Base-by-base conservation (phyloP, 345 rosid species). In the Cochlearia excelsa region DNA sequence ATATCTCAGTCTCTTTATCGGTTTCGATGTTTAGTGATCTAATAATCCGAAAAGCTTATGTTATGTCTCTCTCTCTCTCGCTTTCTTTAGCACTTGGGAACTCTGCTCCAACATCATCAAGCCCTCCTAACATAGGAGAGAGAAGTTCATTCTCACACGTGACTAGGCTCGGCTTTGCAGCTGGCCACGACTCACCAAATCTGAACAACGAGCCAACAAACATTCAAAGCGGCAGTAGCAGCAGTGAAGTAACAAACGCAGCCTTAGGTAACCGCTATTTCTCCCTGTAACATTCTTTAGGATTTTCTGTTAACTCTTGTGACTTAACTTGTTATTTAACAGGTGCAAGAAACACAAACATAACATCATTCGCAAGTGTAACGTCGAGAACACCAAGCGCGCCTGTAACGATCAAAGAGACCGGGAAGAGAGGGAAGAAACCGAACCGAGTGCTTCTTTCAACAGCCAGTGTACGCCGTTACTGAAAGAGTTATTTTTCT, bases 141-240 rank as follows among this genome's bases (percentile, higher is more conserved):
- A 86, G 85, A 79, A 74, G 73, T 55, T 79, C 86, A 55, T 93
- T 89, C 80, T 87, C 97, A 33, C 83, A 72, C 9, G 97, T 93
- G 7, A 76, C 99, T 9, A 82, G 84, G 74, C 88, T 89, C 5
- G 97, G 99, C 75, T 93, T 82, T 53, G 99, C 97, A 54, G 99
- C 97, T 35, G 95, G 75, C 1, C 87, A 81, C 46, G 97, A 81
- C 76, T 93, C 99, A 51, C 99, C 99, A 3, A 74, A 81, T 54
- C 54, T 92, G 79, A 86, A 77, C 66, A 74, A 54, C 31, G 95
- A 77, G 73, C 86, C 79, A 55, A 68, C 78, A 23, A 72, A 28
- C 61, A 52, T 70, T 43, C 46, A 51, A n/a, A 71, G 69, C 60
- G 55, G 58, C 65, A 54, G 30, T 59, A 58, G 37, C 66, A 66